Percentiles rank a stretch among this genome's conserved stretches.
These are phyloP conservation scores for Claviceps sp. DNA, from an alignment of 2,329 filamentous ascomycete genomes.

Conservation along the genomic window DNA sequence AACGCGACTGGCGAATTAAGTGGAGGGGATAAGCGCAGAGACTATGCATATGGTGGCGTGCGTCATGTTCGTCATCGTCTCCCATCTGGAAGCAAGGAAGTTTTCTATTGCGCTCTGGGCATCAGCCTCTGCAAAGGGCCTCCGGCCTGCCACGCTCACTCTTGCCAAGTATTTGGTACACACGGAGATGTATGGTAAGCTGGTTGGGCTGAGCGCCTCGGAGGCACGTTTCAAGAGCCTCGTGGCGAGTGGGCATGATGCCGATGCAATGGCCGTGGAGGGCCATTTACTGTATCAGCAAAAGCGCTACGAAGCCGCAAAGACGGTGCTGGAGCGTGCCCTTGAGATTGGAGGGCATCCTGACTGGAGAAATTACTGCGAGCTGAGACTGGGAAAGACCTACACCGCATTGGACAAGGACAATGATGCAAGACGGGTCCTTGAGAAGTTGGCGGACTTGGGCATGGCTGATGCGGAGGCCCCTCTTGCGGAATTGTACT, in stretches of 20 bases:
- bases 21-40: conserved; percentile 9
- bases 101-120: conserved; percentile 17
- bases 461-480: conserved; percentile 14
- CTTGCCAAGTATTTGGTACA: conserved; percentile 12
- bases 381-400: conserved; percentile 14
- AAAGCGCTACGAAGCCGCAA: conserved; percentile 13
- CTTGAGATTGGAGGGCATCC: conserved; percentile 12
- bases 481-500: conserved; percentile 15
- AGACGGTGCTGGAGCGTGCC: conserved; percentile 12
- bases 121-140: conserved; percentile 18
- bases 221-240: conserved; percentile 19
- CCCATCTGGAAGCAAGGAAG: conserved; percentile 1
- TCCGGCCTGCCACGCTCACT: conserved; percentile 18
- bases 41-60: conserved; percentile 17
- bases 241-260: conserved; percentile 16
- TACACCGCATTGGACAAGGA: conserved; percentile 11
- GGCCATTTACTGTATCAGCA: conserved; percentile 16
- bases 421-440: conserved; percentile 12
- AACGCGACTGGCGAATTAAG: not conserved
- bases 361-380: conserved; percentile 15
- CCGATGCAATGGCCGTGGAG: conserved; percentile 22
- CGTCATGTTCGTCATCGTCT: conserved; percentile 12
- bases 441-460: conserved; percentile 12
- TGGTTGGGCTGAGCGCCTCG: conserved; percentile 7
- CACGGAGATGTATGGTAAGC: conserved; percentile 10